Base-by-base conservation (phyloP, 169 alveolate genomes). In the Babesia bigemina region DNA sequence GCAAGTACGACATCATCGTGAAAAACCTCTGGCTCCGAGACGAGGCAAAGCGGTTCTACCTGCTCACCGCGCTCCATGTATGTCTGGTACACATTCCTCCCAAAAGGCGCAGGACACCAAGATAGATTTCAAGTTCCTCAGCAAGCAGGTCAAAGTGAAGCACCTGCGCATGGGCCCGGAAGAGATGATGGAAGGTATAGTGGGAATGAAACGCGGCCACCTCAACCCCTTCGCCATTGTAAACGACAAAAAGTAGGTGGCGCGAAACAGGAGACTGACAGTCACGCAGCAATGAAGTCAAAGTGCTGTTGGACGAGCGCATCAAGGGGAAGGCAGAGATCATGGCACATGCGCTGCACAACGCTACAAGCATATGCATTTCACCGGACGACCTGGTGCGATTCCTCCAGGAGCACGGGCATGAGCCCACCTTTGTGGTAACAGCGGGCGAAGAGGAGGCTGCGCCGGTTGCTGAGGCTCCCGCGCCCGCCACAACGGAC, bases 151-250 rank as follows among this genome's bases (percentile, higher is more conserved):
- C 55, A 82, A 87, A 7, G 92, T 92, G n/a, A 69, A 78, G 60
- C 85, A 86, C 45, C 75, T 92, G 66, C 88, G 94, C 19, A 72
- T 92, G 70, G 96, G 88, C 2, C 95, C 91, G 58, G 93, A 86
- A 59, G 86, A 83, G 58, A 55, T 63, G 42, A 84, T 92, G 75
- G 85, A 71, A 66, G 79, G 58, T 45, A 75, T 90, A 48, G 75
- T 87, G 14, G 84, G 85, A 33, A 85, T 91, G 52, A 42, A 59
- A 14, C 92, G 86, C 44, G 96, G 96, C 7, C 73, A 81, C 59
- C 85, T 91, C 21, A 79, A 92, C 24, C 96, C 96, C 13, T 78
- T 92, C 66, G 91, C 94, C 57, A 57, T 88, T 19, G 84, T 86
- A 71, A 75, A 71, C 66, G 96, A 92, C 62, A 77, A 75, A 42